Conservation (phyloP, 805 yeast genomes). For the Peterozyma xylosa region DNA sequence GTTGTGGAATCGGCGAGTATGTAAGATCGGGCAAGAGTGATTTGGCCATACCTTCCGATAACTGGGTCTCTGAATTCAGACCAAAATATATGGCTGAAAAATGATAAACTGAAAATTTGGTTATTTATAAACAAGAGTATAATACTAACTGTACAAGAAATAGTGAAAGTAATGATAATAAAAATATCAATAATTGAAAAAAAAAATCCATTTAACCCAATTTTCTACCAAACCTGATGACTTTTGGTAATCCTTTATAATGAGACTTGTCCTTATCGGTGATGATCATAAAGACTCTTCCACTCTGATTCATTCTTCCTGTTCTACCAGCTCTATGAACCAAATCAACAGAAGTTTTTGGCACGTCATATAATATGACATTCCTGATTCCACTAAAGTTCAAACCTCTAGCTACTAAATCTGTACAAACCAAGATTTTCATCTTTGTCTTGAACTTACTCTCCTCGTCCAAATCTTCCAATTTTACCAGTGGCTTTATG, state of each 20-base stretch:
- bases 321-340: constrained; percentile 93
- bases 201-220: constrained; percentile 14
- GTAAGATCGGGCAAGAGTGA: constrained; percentile 6
- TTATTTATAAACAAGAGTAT: too few species aligned
- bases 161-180: too few species aligned
- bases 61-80: constrained; percentile 10
- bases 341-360: constrained; percentile 76
- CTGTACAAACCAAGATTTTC: constrained; percentile 80
- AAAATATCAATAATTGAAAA: too few species aligned
- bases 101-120: background rate
- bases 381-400: constrained; percentile 79
- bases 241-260: constrained; percentile 74
- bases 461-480: constrained; percentile 19
- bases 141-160: too few species aligned
- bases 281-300: constrained; percentile 77
- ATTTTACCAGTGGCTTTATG: constrained; percentile 46
- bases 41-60: constrained; percentile 5
- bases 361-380: constrained; percentile 79
- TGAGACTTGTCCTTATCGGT: constrained; percentile 64
- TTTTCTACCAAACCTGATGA: constrained; percentile 44
- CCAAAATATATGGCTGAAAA: constrained; percentile 3
- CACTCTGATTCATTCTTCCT: constrained; percentile 84
- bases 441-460: constrained; percentile 22
- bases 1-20: constrained; percentile 6
- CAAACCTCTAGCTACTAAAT: constrained; percentile 82